Base-by-base conservation (phyloP, 2,329 filamentous ascomycete genomes). In the Fusarium secorum region DNA sequence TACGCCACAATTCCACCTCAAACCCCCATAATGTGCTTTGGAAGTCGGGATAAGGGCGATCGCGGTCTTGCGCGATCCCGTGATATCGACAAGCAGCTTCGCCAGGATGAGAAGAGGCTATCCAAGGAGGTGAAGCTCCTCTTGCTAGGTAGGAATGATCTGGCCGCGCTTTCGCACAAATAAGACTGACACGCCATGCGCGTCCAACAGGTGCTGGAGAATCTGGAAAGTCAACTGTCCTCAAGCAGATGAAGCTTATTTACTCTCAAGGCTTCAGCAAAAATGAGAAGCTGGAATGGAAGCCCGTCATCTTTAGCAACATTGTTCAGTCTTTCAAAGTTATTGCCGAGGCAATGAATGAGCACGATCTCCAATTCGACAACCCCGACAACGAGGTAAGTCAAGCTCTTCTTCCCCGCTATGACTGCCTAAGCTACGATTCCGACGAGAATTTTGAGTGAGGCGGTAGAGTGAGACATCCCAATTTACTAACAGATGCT, bases 201-300 rank as follows among this genome's bases (percentile, higher is more conserved):
- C 62, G 35, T 54, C 39, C 41, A 55, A 71, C 75, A 98, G 95
- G 95, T 81, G 95, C 95, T 76, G 95, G 95, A 79, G 95, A 98
- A 93, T 82, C 82, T 48, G 82, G 95, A 73, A 98, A 98, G 83
- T 98, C 95, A 13, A 98, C 95, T 3, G 95, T 98, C 65, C 89
- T 98, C 73, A 98, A 98, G 85, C 95, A 98, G 86, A 98, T 99
- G 96, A 95, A 95, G 81, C 90, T 99, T 81, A 98, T 99, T 76
- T 96, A 98, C 81, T 90, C 94, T 18, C 91, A 94, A 81, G 95
- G 96, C 54, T 98, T 98, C 84, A 93, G 90, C 78, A 92, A 93
- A 77, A 90, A 89, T 71, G 96, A 98, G 81, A 93, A 94, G 81
- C 90, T 97, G 72, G 94, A 98, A 85, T 97, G 94, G 88, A 94